Percentiles rank a stretch among this genome's conserved stretches.
phyloP scores from a whole-genome alignment of 106 monocot genomes.

The Acorus calamus region DNA sequence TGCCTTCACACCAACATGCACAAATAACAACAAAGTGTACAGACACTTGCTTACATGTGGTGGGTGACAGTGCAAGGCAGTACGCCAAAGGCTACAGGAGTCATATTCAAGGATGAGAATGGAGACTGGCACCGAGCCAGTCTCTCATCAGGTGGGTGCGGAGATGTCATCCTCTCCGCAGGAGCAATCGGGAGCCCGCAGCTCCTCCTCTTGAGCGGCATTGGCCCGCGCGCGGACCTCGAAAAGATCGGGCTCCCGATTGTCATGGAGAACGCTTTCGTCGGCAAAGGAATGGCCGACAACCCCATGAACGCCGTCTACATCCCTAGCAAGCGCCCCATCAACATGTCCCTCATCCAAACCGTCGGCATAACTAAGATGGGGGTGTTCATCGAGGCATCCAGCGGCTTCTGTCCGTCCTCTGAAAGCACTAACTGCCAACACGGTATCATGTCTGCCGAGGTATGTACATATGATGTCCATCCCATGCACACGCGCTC shows the following conservation, averaged over 20 bases:
- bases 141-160: constrained; percentile 1
- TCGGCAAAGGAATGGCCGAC: constrained; percentile 75
- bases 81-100: constrained; percentile 36
- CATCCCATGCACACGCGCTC: too few species aligned
- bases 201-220: constrained; percentile 74
- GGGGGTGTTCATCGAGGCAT: constrained; percentile 87
- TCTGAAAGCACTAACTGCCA: constrained; percentile 78
- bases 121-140: constrained; percentile 31
- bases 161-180: constrained; percentile 62
- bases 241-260: constrained; percentile 31
- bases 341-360: constrained; percentile 76
- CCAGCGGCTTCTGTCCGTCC: constrained; percentile 87
- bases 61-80: constrained; percentile 11
- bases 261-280: constrained; percentile 41
- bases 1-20: too few species aligned
- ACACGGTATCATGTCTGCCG: constrained; percentile 95
- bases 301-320: constrained; percentile 95
- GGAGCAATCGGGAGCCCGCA: constrained; percentile 88
- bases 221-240: constrained; percentile 62
- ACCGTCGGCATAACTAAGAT: constrained; percentile 81
- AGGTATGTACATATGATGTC: constrained; percentile 25
- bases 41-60: too few species aligned
- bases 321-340: constrained; percentile 53
- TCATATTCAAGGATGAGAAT: constrained; percentile 47
- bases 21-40: too few species aligned